Base-by-base conservation (phyloP, 2,329 filamentous ascomycete species). In the Coniochaeta ligniaria region DNA sequence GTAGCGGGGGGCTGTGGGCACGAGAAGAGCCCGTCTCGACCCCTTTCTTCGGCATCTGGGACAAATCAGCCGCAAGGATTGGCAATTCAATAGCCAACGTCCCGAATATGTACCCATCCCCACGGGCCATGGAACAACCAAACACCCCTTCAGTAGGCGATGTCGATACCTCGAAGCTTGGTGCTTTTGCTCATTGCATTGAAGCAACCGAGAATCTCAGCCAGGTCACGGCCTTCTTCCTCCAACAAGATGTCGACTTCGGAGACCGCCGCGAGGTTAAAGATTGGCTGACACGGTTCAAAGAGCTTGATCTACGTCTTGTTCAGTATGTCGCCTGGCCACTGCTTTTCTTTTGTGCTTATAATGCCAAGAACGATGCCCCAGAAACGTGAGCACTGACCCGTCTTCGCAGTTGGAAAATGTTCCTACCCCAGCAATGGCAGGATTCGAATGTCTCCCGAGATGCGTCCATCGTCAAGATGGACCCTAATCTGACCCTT, bases 231-330 rank as follows among this genome's bases (percentile, higher is more conserved):
- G 71, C 67, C 1, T 74, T 67, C 59, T 76, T 76, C 50, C 64
- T 76, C 3, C 72, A 73, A 61, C 72, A 74, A 58, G 64, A 64
- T 20, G 66, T 75, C 59, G 67, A 74, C 33, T 64, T 71, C 7
- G 60, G 63, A 14, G 66, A 70, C 59, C 67, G 68, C 5, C 67
- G 69, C 11, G 69, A 73, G 50, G 67, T 75, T 56, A 64, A 66
- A 14, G 66, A 66, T 24, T 76, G 74, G 74, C 63, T 76, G 11
- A 75, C 67, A 12, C 66, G 73, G 22, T 76, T 76, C 64, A 75
- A 76, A 60, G 74, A 76, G 62, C 61, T 76, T 7, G 74, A 76
- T 62, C 62, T 75, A 3, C 69, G 71, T 3, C 66, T 75, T 0
- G 71, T 76, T 6, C 70, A 72, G 69, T 70, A 63, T 38, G 67